Conservation (phyloP, 352 stramenopile species). For the Blastocystis sp. region DNA sequence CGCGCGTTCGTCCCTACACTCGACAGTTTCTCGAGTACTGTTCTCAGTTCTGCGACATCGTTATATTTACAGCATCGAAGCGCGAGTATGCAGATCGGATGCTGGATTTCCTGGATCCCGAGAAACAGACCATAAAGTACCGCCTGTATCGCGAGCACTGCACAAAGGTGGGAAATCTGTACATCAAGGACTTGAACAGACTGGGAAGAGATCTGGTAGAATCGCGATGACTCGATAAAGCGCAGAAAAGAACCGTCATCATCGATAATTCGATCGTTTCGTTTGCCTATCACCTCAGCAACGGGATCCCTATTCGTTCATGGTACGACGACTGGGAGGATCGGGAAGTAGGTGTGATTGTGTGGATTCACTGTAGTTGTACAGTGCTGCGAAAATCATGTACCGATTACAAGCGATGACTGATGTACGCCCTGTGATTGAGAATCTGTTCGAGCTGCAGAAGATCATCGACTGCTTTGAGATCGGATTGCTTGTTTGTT, state of each 20-base stretch:
- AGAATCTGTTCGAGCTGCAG: not conserved
- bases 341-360: not conserved
- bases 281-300: conserved; percentile 24
- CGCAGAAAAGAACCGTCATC: not conserved
- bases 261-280: conserved; percentile 31
- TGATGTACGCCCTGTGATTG: not conserved
- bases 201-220: not conserved
- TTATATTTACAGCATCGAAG: conserved; percentile 24
- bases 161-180: not conserved
- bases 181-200: conserved; percentile 39
- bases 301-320: not conserved
- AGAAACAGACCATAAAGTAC: not conserved
- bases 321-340: conserved; percentile 45
- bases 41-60: not conserved
- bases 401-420: not conserved
- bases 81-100: conserved; percentile 24
- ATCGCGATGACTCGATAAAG: not conserved
- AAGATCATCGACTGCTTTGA: conserved; percentile 50
- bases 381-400: not conserved
- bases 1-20: not conserved
- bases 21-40: not conserved
- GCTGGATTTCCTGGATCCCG: not conserved
- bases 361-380: not conserved
- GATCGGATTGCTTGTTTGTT: conserved; percentile 63
- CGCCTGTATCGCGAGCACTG: not conserved